Conservation (phyloP, 2,329 filamentous ascomycete genomes). For the Aspergillus ochraceus region DNA sequence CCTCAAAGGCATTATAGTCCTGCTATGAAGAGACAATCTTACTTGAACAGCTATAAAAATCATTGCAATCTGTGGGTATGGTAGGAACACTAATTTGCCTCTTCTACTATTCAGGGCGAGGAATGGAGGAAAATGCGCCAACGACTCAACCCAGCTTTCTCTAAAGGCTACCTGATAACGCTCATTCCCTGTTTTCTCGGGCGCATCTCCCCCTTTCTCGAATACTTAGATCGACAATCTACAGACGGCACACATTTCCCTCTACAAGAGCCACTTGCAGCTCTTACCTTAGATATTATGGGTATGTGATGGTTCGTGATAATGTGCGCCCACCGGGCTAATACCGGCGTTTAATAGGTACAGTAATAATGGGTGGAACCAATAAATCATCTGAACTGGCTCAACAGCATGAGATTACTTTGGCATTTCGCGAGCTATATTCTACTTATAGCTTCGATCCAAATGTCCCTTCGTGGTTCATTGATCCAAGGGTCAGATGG, state of each 20-base stretch:
- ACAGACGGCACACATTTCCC: background rate
- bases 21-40: background rate
- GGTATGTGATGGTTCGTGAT: background rate
- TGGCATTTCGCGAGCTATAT: background rate
- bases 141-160: background rate
- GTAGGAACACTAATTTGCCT: background rate
- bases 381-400: background rate
- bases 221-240: background rate
- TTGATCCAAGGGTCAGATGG: background rate
- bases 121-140: background rate
- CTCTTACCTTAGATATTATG: background rate
- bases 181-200: background rate
- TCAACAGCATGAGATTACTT: background rate
- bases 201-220: background rate
- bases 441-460: background rate
- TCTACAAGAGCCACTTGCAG: background rate
- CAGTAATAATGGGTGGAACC: background rate
- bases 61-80: no score
- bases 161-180: background rate
- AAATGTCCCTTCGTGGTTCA: background rate
- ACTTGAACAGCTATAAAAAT: no score
- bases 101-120: background rate
- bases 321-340: background rate
- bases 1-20: background rate
- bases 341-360: background rate